phyloP scores from a whole-genome alignment of 345 rosid genomes.

The Arabidopsis arenosa region DNA sequence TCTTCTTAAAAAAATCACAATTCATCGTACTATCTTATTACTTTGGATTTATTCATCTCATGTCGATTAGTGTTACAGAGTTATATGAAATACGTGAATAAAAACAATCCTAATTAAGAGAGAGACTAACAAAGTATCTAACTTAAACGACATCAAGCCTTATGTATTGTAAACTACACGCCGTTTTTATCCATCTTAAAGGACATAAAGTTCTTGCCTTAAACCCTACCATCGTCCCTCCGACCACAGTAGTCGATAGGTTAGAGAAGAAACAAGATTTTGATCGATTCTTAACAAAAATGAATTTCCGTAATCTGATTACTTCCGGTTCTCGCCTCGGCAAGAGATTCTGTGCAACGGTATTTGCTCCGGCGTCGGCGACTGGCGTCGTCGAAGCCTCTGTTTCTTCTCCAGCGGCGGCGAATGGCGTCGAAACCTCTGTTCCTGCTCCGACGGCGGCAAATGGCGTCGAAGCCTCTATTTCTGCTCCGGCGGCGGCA shows the following conservation, averaged over 20 bases:
- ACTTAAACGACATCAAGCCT: not conserved
- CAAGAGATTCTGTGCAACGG: slow-evolving; percentile 35
- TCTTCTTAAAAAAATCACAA: not conserved
- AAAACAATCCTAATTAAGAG: not conserved
- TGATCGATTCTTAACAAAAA: slow-evolving; percentile 7
- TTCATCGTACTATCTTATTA: not conserved
- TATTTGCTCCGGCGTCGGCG: slow-evolving; percentile 15
- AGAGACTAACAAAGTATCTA: not conserved
- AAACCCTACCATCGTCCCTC: slow-evolving; percentile 38
- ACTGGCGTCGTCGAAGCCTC: slow-evolving; percentile 8
- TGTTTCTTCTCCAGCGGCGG: slow-evolving; percentile 20
- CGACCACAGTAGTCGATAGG: slow-evolving; percentile 21
- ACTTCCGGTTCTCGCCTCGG: slow-evolving; percentile 39
- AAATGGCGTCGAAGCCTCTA: slow-evolving; percentile 28
- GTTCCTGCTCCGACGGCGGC: slow-evolving; percentile 18
- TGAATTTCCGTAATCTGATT: slow-evolving; percentile 41
- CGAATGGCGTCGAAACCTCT: slow-evolving; percentile 25
- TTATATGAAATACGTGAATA: not conserved
- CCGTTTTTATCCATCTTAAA: not conserved
- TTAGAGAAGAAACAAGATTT: slow-evolving; percentile 13
- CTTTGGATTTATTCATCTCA: not conserved
- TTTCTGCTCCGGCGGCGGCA: slow-evolving; percentile 11
- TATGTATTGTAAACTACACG: slow-evolving; percentile 22
- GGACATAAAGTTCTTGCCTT: slow-evolving; percentile 5
- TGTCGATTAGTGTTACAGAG: not conserved